A percentile compares a stretch with the other conserved stretches of the same genome.
Evolutionary conservation across 129 eudicot genomes (phyloP).

Genomic region (Flaveria sonorensis): DNA sequence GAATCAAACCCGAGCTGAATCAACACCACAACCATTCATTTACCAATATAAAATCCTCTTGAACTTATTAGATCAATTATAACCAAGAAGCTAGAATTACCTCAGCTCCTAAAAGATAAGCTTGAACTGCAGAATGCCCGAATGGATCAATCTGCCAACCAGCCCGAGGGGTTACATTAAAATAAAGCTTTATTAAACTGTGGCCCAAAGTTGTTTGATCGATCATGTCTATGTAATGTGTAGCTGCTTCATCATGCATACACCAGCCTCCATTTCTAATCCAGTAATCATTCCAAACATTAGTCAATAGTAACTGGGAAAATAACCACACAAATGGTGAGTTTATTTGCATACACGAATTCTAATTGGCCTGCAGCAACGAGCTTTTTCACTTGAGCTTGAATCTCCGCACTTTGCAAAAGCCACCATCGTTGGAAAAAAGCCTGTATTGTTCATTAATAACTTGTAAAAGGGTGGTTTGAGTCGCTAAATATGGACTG

Average conservation of each 20-base stretch:
- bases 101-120: conserved; percentile 88
- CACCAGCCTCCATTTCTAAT: conserved; percentile 98
- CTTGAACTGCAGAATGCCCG: conserved; percentile 96
- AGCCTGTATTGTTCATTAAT: conserved; percentile 47
- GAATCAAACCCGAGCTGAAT: conserved; percentile 86
- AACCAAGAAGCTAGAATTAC: conserved; percentile 40
- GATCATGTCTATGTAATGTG: conserved; percentile 95
- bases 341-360: conserved; percentile 61
- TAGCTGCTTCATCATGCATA: conserved; percentile 95
- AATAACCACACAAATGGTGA: conserved; percentile 5
- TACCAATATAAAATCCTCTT: background rate
- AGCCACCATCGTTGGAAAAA: conserved; percentile 92
- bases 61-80: background rate
- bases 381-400: conserved; percentile 56
- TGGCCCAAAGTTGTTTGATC: conserved; percentile 95
- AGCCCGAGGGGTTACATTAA: conserved; percentile 83
- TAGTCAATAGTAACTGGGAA: background rate
- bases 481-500: too few species aligned
- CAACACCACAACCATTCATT: conserved; percentile 19
- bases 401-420: conserved; percentile 51
- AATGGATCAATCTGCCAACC: conserved; percentile 99
- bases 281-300: conserved; percentile 4
- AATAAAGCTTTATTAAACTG: conserved; percentile 52
- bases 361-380: conserved; percentile 84
- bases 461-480: background rate